These are phyloP conservation scores for Ceratorhiza oryzae-sativae DNA, from an alignment of 1,284 basidiomycete genomes.

Conservation along the genomic window DNA sequence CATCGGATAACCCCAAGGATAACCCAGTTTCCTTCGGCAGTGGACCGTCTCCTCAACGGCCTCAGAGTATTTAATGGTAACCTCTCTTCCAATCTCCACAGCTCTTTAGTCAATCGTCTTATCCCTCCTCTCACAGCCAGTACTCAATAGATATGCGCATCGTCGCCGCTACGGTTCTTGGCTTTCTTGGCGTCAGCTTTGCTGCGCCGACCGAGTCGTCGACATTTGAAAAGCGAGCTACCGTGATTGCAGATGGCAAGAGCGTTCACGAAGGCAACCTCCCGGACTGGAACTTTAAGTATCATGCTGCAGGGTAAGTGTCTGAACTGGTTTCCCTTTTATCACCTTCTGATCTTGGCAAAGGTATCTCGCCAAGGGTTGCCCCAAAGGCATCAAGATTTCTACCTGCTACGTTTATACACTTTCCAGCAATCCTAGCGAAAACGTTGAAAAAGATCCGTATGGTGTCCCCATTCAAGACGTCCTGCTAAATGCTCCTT, in stretches of 20 bases:
- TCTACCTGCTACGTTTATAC: constrained; percentile 21
- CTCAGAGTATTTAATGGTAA: neutral
- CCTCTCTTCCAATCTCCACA: neutral
- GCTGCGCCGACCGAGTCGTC: constrained; percentile 16
- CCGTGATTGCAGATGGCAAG: constrained; percentile 8
- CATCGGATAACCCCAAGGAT: neutral
- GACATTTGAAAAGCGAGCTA: constrained; percentile 1
- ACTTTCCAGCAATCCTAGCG: constrained; percentile 13
- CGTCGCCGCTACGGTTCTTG: neutral
- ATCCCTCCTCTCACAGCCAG: neutral
- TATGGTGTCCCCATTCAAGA: neutral
- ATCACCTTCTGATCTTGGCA: too few species aligned
- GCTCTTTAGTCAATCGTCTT: neutral
- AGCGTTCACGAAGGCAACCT: neutral
- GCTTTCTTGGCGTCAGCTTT: neutral
- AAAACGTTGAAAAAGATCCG: constrained; percentile 12
- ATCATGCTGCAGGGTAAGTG: constrained; percentile 7
- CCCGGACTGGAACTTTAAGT: constrained; percentile 29
- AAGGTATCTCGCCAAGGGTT: constrained; percentile 29
- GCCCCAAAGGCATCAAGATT: neutral
- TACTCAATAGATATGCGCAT: neutral
- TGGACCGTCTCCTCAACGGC: neutral
- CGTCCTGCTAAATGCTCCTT: neutral
- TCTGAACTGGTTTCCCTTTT: neutral
- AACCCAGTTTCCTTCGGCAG: neutral